These are phyloP conservation scores for Byssothecium circinans DNA, from an alignment of 2,329 filamentous ascomycete genomes.

Conservation along the genomic window DNA sequence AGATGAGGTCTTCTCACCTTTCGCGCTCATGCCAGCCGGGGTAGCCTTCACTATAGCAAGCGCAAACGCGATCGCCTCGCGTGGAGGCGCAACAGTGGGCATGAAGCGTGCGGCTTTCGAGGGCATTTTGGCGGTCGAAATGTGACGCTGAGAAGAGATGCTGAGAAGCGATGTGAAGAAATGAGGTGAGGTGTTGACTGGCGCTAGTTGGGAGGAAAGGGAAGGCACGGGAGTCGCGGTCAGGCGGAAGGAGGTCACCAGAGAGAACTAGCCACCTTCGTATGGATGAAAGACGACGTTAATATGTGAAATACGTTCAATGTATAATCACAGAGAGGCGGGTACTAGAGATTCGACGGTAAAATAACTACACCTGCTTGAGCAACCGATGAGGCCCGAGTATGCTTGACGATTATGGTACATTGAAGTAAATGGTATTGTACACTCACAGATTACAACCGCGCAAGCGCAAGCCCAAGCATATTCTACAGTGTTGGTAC, in stretches of 20 bases:
- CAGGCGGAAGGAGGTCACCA: neutral
- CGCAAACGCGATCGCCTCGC: constrained; percentile 36
- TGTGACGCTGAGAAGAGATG: neutral
- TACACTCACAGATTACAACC: constrained; percentile 22
- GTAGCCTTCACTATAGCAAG: constrained; percentile 44
- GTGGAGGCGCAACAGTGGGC: constrained; percentile 17
- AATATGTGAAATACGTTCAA: no score
- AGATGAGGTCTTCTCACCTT: constrained; percentile 25
- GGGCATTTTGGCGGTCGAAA: neutral
- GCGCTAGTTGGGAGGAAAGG: no score
- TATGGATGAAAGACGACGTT: no score
- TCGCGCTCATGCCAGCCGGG: constrained; percentile 35
- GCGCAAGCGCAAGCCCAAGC: neutral
- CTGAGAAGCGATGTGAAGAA: neutral
- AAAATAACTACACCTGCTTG: no score
- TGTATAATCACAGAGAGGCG: no score
- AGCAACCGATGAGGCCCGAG: neutral
- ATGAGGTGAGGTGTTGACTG: neutral
- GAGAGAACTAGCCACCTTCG: no score
- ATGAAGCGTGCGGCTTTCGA: neutral
- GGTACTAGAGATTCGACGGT: no score
- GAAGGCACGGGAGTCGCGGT: neutral
- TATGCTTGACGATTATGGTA: constrained; percentile 7
- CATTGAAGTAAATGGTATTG: constrained; percentile 13
- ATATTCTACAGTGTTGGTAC: constrained; percentile 4